These are phyloP conservation scores for Jamesozyma piceae DNA, from an alignment of 805 yeast genomes.

Conservation along the genomic window DNA sequence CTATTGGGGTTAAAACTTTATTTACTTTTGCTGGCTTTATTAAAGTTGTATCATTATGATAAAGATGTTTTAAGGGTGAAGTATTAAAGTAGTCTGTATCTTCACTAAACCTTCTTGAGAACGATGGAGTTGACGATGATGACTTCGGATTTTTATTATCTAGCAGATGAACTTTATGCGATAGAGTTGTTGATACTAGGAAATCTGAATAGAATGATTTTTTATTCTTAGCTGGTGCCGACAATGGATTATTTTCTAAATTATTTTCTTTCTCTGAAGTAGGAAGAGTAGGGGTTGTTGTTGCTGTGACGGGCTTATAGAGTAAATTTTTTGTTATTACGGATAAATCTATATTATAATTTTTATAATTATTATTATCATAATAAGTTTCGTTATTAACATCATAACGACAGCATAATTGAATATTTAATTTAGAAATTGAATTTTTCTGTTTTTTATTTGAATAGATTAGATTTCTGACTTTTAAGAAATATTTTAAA, in stretches of 20 bases:
- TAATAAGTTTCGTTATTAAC: conserved; percentile 28
- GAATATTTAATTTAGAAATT: conserved; percentile 13
- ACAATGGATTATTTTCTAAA: neutral
- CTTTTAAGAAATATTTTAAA: conserved; percentile 20
- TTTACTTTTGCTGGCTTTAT: conserved; percentile 19
- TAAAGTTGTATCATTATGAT: conserved; percentile 20
- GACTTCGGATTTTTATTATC: neutral
- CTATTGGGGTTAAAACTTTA: conserved; percentile 9
- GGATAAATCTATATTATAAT: conserved; percentile 17
- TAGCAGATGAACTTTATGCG: conserved; percentile 10
- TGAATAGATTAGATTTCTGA: conserved; percentile 15
- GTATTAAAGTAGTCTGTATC: conserved; percentile 29
- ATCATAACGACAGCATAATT: conserved; percentile 28
- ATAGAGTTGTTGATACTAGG: conserved; percentile 15
- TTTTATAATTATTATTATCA: conserved; percentile 30
- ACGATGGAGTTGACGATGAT: conserved; percentile 2
- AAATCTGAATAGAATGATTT: conserved; percentile 10
- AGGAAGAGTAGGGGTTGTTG: neutral
- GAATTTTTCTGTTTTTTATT: neutral
- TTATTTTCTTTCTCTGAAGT: too few species aligned
- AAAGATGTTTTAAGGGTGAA: conserved; percentile 28
- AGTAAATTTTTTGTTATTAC: conserved; percentile 2
- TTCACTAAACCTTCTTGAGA: conserved; percentile 21
- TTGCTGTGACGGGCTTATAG: neutral
- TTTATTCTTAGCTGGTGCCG: neutral